phyloP scores from a whole-genome alignment of 352 stramenopile species.

The Phytophthora litchii region DNA sequence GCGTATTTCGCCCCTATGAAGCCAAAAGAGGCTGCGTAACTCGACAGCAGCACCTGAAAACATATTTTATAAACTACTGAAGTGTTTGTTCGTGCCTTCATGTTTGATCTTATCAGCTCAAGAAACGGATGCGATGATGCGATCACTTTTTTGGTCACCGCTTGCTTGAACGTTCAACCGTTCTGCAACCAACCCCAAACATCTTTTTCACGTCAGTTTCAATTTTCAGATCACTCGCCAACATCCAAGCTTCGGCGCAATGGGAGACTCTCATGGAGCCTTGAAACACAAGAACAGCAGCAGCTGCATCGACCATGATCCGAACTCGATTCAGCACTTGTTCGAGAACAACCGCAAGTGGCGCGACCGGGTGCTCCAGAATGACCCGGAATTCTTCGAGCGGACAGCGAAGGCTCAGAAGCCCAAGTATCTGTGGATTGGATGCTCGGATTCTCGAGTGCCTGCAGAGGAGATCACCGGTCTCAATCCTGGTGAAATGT shows the following conservation, averaged over 20 bases:
- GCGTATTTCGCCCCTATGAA: constrained; percentile 47
- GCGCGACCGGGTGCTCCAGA: constrained; percentile 55
- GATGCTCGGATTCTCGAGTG: constrained; percentile 88
- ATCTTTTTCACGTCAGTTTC: constrained; percentile 18
- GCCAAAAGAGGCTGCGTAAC: constrained; percentile 18
- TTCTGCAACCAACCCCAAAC: constrained; percentile 1
- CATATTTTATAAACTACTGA: no score
- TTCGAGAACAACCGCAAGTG: constrained; percentile 78
- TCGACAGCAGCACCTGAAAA: not conserved
- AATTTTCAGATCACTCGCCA: not conserved
- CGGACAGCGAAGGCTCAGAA: constrained; percentile 68
- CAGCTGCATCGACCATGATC: constrained; percentile 22
- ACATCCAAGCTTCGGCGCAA: constrained; percentile 1
- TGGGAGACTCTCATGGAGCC: constrained; percentile 12
- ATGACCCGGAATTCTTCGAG: constrained; percentile 72
- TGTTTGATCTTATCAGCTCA: not conserved
- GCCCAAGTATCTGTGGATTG: constrained; percentile 90
- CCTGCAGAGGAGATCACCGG: constrained; percentile 86
- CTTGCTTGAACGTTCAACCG: not conserved
- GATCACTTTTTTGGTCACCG: not conserved
- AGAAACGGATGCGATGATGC: constrained; percentile 2
- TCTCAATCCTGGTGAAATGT: constrained; percentile 78
- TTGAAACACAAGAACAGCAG: constrained; percentile 24
- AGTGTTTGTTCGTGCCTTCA: not conserved
- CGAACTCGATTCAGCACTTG: constrained; percentile 46